Evolutionary conservation across 2,329 filamentous ascomycete species (phyloP), one percentile per base, ranked within the genome.

Genomic region (Xylariomycetidae sp.): DNA sequence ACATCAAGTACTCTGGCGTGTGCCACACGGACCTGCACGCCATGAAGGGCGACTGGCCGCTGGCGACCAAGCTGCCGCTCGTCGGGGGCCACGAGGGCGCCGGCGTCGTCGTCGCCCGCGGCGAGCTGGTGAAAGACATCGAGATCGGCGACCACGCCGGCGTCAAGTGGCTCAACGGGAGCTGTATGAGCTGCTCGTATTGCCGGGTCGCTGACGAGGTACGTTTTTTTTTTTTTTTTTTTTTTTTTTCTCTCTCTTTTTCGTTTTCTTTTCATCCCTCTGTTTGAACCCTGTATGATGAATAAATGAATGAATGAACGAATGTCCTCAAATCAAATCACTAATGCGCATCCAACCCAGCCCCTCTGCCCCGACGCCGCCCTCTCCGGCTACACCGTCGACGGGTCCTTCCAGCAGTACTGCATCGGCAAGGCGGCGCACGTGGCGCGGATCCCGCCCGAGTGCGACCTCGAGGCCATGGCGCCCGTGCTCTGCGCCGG

Each of bases 331-430:
- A 8, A 23, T 23, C 20, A 23, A 23, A 23, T 23, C 8, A 23
- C 20, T 8, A 23, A 23, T 23, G n/a, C 20, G 6, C 14, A 16
- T 17, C 7, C 27, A 33, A 25, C 12, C 28, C 19, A 46, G 67
- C 82, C 87, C 3, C 80, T 95, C 5, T 97, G 90, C 67, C 62
- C 74, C 12, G 69, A 85, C 39, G 78, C 85, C 16, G 66, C 74
- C 22, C 76, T 95, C 25, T 94, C 88, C 1, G 90, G 90, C 36
- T 95, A 94, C 74, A 94, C 87, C 4, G 88, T 95, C 57, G 86
- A 95, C 58, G 89, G 89, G 19, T 81, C 82, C 26, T 96, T 96
- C 75, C 89, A 96, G 70, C 81, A 95, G 69, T 96, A 94, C 68
- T 79, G 77, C 59, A 77, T 95, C 48, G 88, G 81, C 48, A 94